These are phyloP conservation scores for Phytophthora nicotianae DNA, from an alignment of 352 stramenopile species.

Conservation along the genomic window DNA sequence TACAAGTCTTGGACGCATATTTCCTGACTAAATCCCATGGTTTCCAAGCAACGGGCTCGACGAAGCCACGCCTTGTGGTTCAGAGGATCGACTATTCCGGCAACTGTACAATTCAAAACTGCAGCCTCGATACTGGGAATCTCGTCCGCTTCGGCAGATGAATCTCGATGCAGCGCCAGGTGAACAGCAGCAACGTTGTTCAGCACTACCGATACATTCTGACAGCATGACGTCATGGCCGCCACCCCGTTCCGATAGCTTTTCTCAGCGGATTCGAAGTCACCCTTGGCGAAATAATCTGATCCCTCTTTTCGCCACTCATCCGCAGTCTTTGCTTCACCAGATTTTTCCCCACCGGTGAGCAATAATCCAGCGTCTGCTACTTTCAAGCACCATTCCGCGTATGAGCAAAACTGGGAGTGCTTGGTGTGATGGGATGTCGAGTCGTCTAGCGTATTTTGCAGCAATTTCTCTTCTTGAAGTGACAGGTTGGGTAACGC, in stretches of 20 bases:
- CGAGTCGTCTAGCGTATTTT: not conserved
- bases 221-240: not conserved
- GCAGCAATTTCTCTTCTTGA: not conserved
- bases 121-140: not conserved
- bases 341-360: not conserved
- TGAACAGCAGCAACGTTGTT: conserved; percentile 5
- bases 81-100: conserved; percentile 31
- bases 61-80: conserved; percentile 40
- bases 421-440: not conserved
- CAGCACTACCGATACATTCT: not conserved
- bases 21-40: conserved; percentile 10
- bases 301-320: not conserved
- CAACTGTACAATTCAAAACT: conserved; percentile 33
- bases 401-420: not conserved
- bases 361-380: not conserved
- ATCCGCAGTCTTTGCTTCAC: not conserved
- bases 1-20: conserved; percentile 20
- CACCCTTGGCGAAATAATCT: not conserved
- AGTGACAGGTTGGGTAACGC: not conserved
- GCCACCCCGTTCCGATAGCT: not conserved
- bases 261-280: not conserved
- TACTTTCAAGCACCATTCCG: not conserved
- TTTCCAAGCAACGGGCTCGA: conserved; percentile 23
- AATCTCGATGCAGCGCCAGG: not conserved
- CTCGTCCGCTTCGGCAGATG: not conserved